Evolutionary conservation across 352 stramenopile genomes (phyloP), one percentile per base, ranked within the genome.

Genomic region (Phytophthora sp.): DNA sequence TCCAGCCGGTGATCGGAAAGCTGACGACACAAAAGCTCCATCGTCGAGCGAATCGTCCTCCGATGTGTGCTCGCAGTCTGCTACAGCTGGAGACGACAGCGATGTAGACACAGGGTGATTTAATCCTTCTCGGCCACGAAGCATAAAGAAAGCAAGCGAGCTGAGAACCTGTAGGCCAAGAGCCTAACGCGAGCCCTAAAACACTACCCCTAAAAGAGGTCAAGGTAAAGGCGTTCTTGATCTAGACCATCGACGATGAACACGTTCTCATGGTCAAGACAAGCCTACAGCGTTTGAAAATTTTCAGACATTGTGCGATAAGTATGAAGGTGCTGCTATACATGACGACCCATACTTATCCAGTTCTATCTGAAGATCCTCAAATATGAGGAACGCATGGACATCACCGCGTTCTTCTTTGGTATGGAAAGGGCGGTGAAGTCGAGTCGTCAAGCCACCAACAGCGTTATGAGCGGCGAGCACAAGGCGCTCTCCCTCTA

Each of bases 301-400:
- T 20, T 66, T 39, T 21, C 28, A 61, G n/a, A 54, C 38, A 5
- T 11, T 61, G 24, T 38, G 57, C 31, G 23, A 32, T 11, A 35
- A 24, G 18, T 59, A 65, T 23, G 56, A 65, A 21, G 56, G 15
- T 9, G 30, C n/a, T n/a, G n/a, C 18, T 4, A 12, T 51, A 11
- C 31, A 66, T n/a, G 49, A 39, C n/a, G 38, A 59, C 30, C 57
- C 57, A 21, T 60, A 49, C 49, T 66, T 24, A 58, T 66, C 46
- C 37, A 60, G 38, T 27, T 5, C 9, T 59, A 57, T 24, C 39
- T 66, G 3, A 66, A 60, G 45, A 32, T n/a, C 7, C 15, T 42
- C 7, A 42, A 15, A n/a, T 42, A 42, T 24, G 30, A 54, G 0
- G 32, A 55, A 44, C 13, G n/a, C 3, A 13, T 1, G 0, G 7